Base-by-base conservation (phyloP, 2,329 filamentous ascomycete species). In the Cladophialophora yegresii region DNA sequence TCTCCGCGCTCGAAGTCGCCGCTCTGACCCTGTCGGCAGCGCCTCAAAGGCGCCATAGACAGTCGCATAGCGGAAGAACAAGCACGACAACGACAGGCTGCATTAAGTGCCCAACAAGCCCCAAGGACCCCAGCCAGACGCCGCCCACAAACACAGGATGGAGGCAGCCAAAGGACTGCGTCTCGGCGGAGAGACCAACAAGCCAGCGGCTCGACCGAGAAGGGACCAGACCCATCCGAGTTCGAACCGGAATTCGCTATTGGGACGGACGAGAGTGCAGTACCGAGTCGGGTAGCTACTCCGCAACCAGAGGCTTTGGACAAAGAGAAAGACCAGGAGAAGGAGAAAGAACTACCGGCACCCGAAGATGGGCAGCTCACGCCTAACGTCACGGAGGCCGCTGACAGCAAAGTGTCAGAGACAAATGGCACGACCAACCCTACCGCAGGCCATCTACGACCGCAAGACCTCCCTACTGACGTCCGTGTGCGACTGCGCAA, bases 11-110 rank as follows among this genome's bases (percentile, higher is more conserved):
- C 20, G n/a, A 30, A 10, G 13, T 20, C 6, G 7, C 26, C 23
- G 22, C 9, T 55, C 63, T 63, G 43, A 59, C 40, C 16, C 26
- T 45, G 40, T 32, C 20, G 6, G 58, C 75, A 95, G 90, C 86
- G 90, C 81, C 82, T 96, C 72, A 90, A 91, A 80, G 90, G 89
- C 73, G 90, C 89, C 65, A 92, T 96, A 76, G 91, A 96, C 76
- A 87, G 88, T 72, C 89, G 89, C 73, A 95, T 97, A 73, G 90
- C 92, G 73, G 92, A 96, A 79, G 93, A 97, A 79, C 91, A 96
- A 78, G 90, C 91, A 63, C 89, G 91, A 64, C 89, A 92, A 75
- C 85, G 85, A 73, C 77, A 79, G 30, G 66, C 71, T 22, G 53
- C 60, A 20, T 45, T 74, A 72, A n/a, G 63, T 76, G 56, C 81